Evolutionary conservation across 148 eudicot species (phyloP), one percentile per base, ranked within the genome.

Genomic region (Fagopyrum homotropicum): DNA sequence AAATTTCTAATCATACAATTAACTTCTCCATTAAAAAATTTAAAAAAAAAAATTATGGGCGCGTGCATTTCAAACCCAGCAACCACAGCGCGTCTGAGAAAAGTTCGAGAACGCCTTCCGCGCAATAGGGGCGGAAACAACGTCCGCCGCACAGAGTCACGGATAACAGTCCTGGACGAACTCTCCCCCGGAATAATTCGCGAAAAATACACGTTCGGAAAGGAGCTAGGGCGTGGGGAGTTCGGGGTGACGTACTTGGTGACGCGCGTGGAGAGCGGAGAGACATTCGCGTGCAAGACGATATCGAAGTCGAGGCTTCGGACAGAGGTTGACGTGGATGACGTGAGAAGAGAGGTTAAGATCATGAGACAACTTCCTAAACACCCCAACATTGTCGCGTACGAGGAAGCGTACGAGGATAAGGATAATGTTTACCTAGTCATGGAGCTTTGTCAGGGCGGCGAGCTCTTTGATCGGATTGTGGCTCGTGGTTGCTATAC

Each of bases 381-480:
- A 51, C 86, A 85, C 73, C 85, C 86, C 11, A 81, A 85, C 29
- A 88, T 88, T 73, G 91, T 88, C 44, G 84, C 69, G 40, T 83
- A 85, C 73, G 86, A 88, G 87, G 87, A 83, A 61, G 81, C 87
- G 55, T 88, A 73, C 76, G 91, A 88, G 76, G 91, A 88, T 79
- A 84, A 82, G 78, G 15, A 74, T 76, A 87, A 84, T 19, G 89
- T 88, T 9, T 88, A 88, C 81, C 73, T 88, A 51, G 88, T 88
- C 19, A 88, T 88, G 91, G 91, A 88, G 81, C 77, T 88, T 75
- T 88, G 89, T 73, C 85, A 85, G 52, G 88, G 88, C 0, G 88
- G 88, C 29, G 88, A 85, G 72, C 48, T 85, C 73, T 85, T 83
- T 49, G 91, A 88, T 79, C 82, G 89, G 15, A 86, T 88, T 66